Evolutionary conservation across 208 protist species (phyloP).

Genomic region (Crithidia expoeki): DNA sequence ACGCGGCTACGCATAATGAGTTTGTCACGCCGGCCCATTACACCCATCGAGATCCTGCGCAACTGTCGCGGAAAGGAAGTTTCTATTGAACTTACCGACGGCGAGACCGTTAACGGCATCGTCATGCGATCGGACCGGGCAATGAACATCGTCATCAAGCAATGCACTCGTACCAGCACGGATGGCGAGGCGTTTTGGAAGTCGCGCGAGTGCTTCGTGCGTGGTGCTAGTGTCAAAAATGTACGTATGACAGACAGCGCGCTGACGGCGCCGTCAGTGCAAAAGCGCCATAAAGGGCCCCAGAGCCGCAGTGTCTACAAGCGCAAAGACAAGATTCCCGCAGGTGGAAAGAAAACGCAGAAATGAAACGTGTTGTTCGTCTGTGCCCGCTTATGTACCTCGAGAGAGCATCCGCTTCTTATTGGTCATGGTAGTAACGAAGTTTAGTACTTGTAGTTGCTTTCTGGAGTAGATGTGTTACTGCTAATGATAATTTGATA

Average conservation of each 20-base stretch:
- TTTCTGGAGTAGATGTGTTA: too few relatives aligned
- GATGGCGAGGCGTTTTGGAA: conserved; percentile 75
- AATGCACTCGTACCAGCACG: conserved; percentile 65
- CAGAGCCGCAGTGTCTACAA: not conserved
- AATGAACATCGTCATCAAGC: conserved; percentile 88
- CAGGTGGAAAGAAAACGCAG: conserved; percentile 18
- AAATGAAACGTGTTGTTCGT: not conserved
- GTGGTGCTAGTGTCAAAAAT: conserved; percentile 75
- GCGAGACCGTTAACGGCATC: conserved; percentile 82
- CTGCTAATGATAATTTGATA: too few relatives aligned
- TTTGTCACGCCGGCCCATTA: conserved; percentile 36
- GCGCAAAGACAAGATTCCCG: conserved; percentile 12
- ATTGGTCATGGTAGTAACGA: too few relatives aligned
- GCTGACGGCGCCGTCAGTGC: conserved; percentile 26
- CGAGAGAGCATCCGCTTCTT: too few relatives aligned
- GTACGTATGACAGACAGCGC: conserved; percentile 80
- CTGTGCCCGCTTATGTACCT: not conserved
- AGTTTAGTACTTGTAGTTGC: too few relatives aligned
- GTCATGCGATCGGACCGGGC: conserved; percentile 77
- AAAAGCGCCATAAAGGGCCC: conserved; percentile 16
- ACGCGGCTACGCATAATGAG: conserved; percentile 35
- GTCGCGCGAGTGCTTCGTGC: conserved; percentile 70
- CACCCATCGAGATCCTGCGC: conserved; percentile 78
- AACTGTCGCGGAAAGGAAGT: conserved; percentile 84
- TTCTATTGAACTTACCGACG: conserved; percentile 69